Percentiles rank a stretch among this genome's conserved stretches.
Evolutionary conservation across 163 green algal genomes (phyloP).

Genomic region (Coccomyxa subellipsoidea): DNA sequence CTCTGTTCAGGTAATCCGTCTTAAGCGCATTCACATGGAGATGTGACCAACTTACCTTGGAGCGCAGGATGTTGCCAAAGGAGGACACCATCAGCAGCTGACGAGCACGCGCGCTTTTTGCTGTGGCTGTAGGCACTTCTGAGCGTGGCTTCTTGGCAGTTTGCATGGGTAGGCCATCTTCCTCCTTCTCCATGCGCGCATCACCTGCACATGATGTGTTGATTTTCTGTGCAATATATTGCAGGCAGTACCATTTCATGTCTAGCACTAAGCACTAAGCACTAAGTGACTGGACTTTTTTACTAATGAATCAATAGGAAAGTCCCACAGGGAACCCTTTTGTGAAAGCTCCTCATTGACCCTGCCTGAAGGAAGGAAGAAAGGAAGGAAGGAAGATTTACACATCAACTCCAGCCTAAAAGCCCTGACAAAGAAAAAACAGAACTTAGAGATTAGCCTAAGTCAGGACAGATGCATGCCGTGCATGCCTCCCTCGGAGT

Average conservation of each 20-base stretch:
- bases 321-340: no score
- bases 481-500: not conserved
- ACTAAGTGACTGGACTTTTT: no score
- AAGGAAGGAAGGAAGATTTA: no score
- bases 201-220: not conserved
- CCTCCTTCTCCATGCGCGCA: not conserved
- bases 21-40: not conserved
- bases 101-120: not conserved
- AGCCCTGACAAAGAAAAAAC: no score
- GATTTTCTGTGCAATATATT: not conserved
- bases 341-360: no score
- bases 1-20: no score
- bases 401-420: no score
- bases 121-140: not conserved
- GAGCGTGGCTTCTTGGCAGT: not conserved
- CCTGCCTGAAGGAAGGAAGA: no score
- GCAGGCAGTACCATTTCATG: no score
- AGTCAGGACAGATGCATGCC: not conserved
- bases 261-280: no score
- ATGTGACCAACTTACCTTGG: slow-evolving; percentile 30
- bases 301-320: no score
- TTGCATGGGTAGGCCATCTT: not conserved
- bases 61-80: slow-evolving; percentile 42
- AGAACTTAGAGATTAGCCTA: no score
- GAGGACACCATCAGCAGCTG: not conserved